Evolutionary conservation across 805 yeast species (phyloP).

Genomic region (Nakazawaea wickerhamii): DNA sequence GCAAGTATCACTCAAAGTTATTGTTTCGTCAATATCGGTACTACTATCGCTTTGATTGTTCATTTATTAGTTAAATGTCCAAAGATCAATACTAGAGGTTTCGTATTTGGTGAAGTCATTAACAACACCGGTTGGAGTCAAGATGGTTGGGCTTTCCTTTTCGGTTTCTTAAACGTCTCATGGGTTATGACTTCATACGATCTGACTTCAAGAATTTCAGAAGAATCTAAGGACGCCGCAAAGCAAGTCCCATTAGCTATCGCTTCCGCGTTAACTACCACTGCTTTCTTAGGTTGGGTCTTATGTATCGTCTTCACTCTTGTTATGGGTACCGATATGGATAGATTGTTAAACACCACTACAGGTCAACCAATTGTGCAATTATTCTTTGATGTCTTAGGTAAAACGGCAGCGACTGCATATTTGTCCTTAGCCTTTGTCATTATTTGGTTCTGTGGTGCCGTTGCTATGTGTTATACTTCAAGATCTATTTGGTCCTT

Average conservation of each 20-base stretch:
- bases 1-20: slow-evolving; percentile 45
- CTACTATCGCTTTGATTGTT: slow-evolving; percentile 44
- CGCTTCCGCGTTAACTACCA: slow-evolving; percentile 43
- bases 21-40: slow-evolving; percentile 44
- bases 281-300: slow-evolving; percentile 46
- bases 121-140: slow-evolving; percentile 46
- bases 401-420: slow-evolving; percentile 47
- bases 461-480: slow-evolving; percentile 43
- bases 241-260: slow-evolving; percentile 55
- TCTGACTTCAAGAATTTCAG: slow-evolving; percentile 50
- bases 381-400: slow-evolving; percentile 44
- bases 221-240: slow-evolving; percentile 50
- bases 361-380: slow-evolving; percentile 52
- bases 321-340: slow-evolving; percentile 36
- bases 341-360: slow-evolving; percentile 25
- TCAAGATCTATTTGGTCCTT: slow-evolving; percentile 53
- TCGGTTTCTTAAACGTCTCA: slow-evolving; percentile 51
- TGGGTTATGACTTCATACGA: slow-evolving; percentile 59
- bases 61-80: slow-evolving; percentile 52
- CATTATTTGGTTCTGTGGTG: slow-evolving; percentile 48
- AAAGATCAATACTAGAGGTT: slow-evolving; percentile 36
- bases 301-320: slow-evolving; percentile 42
- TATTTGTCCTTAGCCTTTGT: slow-evolving; percentile 43
- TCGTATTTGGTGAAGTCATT: slow-evolving; percentile 42
- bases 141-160: slow-evolving; percentile 52